Evolutionary conservation across 208 protist genomes (phyloP).

Genomic region (Borovskyia barvae): DNA sequence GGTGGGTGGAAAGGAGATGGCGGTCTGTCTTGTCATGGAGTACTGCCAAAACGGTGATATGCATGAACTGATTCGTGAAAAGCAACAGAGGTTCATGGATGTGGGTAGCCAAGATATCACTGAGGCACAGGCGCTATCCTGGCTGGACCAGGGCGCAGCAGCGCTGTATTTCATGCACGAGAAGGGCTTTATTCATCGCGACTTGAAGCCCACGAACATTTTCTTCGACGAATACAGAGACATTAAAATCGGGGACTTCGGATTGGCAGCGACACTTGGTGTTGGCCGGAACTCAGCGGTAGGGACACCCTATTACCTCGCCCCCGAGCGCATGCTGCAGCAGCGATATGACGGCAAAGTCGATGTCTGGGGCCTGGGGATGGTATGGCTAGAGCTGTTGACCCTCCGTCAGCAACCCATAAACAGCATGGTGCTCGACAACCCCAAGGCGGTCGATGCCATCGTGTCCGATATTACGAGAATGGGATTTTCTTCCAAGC

Average conservation of each 20-base stretch:
- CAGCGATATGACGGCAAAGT: conserved; percentile 84
- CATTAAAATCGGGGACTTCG: conserved; percentile 90
- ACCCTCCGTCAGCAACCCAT: conserved; percentile 79
- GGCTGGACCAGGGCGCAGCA: conserved; percentile 74
- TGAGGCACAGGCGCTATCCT: conserved; percentile 62
- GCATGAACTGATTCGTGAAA: conserved; percentile 51
- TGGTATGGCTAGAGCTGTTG: conserved; percentile 77
- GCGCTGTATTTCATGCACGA: conserved; percentile 84
- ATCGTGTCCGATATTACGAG: conserved; percentile 56
- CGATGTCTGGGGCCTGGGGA: conserved; percentile 84
- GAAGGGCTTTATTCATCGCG: conserved; percentile 83
- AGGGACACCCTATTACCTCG: conserved; percentile 90
- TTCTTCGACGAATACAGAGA: conserved; percentile 78
- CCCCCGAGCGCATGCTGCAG: conserved; percentile 88
- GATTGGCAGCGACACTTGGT: conserved; percentile 70
- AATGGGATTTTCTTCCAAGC: conserved; percentile 62
- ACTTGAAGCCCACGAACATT: conserved; percentile 91
- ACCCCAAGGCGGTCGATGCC: conserved; percentile 38
- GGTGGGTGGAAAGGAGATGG: conserved; percentile 41
- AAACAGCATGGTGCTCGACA: conserved; percentile 78
- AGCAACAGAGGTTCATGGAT: conserved; percentile 65
- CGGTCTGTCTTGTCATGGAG: conserved; percentile 89
- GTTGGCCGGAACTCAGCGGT: conserved; percentile 66
- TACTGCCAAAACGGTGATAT: conserved; percentile 80
- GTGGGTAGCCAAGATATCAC: conserved; percentile 58